Evolutionary conservation across 2,329 filamentous ascomycete species (phyloP).

Genomic region (Fusarium drepaniforme): DNA sequence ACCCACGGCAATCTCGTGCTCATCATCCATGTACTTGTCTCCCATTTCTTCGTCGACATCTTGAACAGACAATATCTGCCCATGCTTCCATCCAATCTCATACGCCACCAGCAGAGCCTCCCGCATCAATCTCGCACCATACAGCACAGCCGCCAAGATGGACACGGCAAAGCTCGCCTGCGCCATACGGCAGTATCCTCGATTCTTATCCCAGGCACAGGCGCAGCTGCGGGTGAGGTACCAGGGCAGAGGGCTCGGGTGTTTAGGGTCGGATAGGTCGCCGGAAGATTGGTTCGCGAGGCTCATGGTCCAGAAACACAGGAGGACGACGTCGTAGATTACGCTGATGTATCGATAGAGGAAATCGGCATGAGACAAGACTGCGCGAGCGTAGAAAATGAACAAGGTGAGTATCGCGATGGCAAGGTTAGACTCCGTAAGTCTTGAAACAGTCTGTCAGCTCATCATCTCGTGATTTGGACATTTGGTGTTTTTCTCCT

Average conservation of each 20-base stretch:
- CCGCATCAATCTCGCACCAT: constrained; percentile 27
- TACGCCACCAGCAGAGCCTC: constrained; percentile 22
- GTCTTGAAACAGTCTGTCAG: constrained; percentile 27
- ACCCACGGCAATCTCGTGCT: background rate
- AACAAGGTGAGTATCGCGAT: constrained; percentile 46
- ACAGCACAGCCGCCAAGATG: constrained; percentile 33
- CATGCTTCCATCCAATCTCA: constrained; percentile 16
- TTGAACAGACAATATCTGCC: background rate
- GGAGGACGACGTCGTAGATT: constrained; percentile 47
- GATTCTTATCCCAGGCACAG: constrained; percentile 24
- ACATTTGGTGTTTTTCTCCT: background rate
- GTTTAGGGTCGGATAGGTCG: constrained; percentile 42
- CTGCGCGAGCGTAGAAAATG: constrained; percentile 42
- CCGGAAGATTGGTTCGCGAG: constrained; percentile 36
- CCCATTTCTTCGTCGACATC: background rate
- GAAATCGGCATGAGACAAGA: constrained; percentile 39
- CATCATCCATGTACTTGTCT: constrained; percentile 20
- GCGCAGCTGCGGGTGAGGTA: constrained; percentile 42
- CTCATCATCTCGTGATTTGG: background rate
- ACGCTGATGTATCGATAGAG: constrained; percentile 40
- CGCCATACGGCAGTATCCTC: constrained; percentile 35
- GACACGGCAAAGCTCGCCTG: constrained; percentile 39
- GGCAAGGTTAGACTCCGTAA: constrained; percentile 45
- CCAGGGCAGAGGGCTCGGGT: constrained; percentile 42
- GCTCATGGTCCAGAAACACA: constrained; percentile 44